Evolutionary conservation across 2,329 filamentous ascomycete species (phyloP).

Genomic region (Metarhizium sp.): DNA sequence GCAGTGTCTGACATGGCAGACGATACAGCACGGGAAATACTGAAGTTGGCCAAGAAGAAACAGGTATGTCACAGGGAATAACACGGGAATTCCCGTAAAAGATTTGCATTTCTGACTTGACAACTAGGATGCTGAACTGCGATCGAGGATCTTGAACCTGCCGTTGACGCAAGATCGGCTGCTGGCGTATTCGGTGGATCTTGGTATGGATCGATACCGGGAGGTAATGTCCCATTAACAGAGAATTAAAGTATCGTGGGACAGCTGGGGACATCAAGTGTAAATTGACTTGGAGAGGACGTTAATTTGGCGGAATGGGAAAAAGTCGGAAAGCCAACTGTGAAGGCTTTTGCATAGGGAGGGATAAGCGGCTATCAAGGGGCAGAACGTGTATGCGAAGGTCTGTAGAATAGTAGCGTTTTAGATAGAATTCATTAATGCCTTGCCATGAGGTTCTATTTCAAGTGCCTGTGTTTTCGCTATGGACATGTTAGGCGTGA

Average conservation of each 20-base stretch:
- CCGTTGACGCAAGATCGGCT: conserved; percentile 66
- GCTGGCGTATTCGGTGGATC: conserved; percentile 58
- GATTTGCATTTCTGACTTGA: conserved; percentile 7
- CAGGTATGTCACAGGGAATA: conserved; percentile 34
- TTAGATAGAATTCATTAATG: conserved; percentile 5
- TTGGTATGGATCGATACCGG: conserved; percentile 60
- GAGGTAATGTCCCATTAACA: conserved; percentile 46
- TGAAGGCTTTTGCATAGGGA: not conserved
- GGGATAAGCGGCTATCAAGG: not conserved
- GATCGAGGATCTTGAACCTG: conserved; percentile 41
- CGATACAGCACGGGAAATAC: conserved; percentile 57
- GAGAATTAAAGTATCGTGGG: not conserved
- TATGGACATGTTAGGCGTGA: not conserved
- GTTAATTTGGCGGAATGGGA: not conserved
- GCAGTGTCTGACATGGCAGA: conserved; percentile 77
- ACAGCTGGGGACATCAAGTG: not conserved
- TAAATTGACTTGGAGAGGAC: not conserved
- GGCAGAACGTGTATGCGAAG: not conserved
- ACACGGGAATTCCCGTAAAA: not conserved
- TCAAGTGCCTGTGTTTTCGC: not conserved
- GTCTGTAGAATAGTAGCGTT: conserved; percentile 6
- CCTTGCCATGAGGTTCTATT: not conserved
- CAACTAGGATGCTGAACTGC: conserved; percentile 25
- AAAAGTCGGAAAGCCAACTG: not conserved
- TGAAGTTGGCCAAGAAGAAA: conserved; percentile 43